Evolutionary conservation across 2,329 filamentous ascomycete genomes (phyloP).

Genomic region (Colletotrichum theobromicola): DNA sequence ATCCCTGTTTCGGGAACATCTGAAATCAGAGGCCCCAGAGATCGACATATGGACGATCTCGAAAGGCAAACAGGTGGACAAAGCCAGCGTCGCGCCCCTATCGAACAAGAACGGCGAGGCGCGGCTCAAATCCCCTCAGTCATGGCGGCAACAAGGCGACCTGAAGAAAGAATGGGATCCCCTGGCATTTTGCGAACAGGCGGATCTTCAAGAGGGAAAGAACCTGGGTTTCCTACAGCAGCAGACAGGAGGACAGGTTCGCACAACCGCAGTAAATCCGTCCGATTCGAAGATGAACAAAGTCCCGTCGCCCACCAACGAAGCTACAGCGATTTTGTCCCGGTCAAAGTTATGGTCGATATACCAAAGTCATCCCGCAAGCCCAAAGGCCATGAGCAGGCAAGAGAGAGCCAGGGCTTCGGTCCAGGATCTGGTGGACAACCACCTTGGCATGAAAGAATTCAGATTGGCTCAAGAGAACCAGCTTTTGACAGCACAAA

Average conservation of each 20-base stretch:
- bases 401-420: slow-evolving; percentile 10
- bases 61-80: not conserved
- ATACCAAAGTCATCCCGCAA: slow-evolving; percentile 30
- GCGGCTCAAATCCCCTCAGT: not conserved
- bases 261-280: not conserved
- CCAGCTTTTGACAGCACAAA: not conserved
- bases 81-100: not conserved
- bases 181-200: not conserved
- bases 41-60: not conserved
- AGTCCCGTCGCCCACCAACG: not conserved
- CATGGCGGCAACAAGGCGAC: not conserved
- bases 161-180: not conserved
- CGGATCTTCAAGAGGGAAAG: not conserved
- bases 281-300: not conserved
- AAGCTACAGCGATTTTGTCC: slow-evolving; percentile 43
- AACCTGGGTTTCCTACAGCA: not conserved
- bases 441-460: not conserved
- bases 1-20: not conserved
- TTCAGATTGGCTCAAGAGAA: not conserved
- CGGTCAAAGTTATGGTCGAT: slow-evolving; percentile 34
- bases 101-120: not conserved
- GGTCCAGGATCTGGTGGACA: not conserved
- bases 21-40: not conserved
- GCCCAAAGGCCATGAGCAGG: not conserved
- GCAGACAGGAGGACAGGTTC: not conserved